phyloP scores from a whole-genome alignment of 2,329 filamentous ascomycete species.

The Salinomyces thailandicus region DNA sequence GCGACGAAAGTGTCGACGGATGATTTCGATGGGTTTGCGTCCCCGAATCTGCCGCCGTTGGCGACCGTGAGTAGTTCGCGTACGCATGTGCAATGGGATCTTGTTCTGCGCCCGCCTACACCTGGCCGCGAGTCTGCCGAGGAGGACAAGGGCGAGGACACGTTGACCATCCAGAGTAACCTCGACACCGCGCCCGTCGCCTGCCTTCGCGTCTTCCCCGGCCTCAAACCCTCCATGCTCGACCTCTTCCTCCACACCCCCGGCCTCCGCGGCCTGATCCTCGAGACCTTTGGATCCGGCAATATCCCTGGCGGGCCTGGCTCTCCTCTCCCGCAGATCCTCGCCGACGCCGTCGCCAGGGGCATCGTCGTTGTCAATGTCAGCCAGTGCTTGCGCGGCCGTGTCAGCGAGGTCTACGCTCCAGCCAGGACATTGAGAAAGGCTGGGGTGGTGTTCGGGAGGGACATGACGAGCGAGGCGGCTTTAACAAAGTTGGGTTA shows the following conservation, averaged over 20 bases:
- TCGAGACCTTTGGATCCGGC: slow-evolving; percentile 88
- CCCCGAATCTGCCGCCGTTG: slow-evolving; percentile 74
- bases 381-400: slow-evolving; percentile 66
- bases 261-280: slow-evolving; percentile 67
- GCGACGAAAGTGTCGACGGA: slow-evolving; percentile 81
- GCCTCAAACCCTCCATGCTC: slow-evolving; percentile 82
- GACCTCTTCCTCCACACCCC: slow-evolving; percentile 69
- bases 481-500: slow-evolving; percentile 87
- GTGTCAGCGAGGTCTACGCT: slow-evolving; percentile 32
- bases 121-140: neutral
- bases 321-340: slow-evolving; percentile 65
- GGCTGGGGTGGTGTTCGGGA: slow-evolving; percentile 78
- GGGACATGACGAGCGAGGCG: slow-evolving; percentile 82
- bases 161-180: slow-evolving; percentile 43
- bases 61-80: slow-evolving; percentile 61
- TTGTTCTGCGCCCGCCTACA: neutral
- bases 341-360: slow-evolving; percentile 64
- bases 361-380: slow-evolving; percentile 84
- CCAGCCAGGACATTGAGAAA: slow-evolving; percentile 57
- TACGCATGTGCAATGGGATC: slow-evolving; percentile 6
- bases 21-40: slow-evolving; percentile 77
- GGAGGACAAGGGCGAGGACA: neutral
- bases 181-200: slow-evolving; percentile 83
- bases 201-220: slow-evolving; percentile 80
- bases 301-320: slow-evolving; percentile 79